Conservation (phyloP, 2,329 filamentous ascomycete species). For the Xylariaceae sp. region DNA sequence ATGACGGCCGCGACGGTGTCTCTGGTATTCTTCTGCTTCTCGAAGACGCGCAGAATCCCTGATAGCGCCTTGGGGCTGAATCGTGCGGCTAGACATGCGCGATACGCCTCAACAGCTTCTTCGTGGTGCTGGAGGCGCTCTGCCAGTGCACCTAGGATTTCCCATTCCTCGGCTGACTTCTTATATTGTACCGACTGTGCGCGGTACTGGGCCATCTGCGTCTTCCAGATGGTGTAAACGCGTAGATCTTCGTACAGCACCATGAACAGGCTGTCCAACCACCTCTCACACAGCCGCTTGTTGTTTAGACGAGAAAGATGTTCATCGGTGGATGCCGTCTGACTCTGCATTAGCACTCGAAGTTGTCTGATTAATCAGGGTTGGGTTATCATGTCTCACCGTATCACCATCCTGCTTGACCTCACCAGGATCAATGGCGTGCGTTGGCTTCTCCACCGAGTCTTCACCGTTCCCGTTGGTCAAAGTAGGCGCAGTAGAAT, state of each 20-base stretch:
- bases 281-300: conserved; percentile 94
- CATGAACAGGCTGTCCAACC: conserved; percentile 99
- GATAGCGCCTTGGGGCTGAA: conserved; percentile 92
- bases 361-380: background rate
- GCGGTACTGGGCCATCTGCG: conserved; percentile 92
- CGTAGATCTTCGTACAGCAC: conserved; percentile 96
- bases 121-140: conserved; percentile 89
- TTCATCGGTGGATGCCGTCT: conserved; percentile 65
- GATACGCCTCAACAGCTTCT: conserved; percentile 90
- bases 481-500: conserved; percentile 33
- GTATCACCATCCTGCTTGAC: conserved; percentile 63
- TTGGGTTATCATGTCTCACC: conserved; percentile 7
- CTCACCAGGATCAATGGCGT: conserved; percentile 73
- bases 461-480: conserved; percentile 39
- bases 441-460: conserved; percentile 72
- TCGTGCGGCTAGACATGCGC: conserved; percentile 78
- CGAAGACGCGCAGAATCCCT: conserved; percentile 77
- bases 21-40: conserved; percentile 73
- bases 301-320: conserved; percentile 91
- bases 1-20: conserved; percentile 85
- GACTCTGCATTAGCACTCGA: conserved; percentile 21
- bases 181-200: conserved; percentile 94
- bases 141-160: conserved; percentile 89
- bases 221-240: conserved; percentile 99
- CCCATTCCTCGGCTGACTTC: conserved; percentile 96